Conservation (phyloP, 257 asterid genomes). For the Anisodus tanguticus region DNA sequence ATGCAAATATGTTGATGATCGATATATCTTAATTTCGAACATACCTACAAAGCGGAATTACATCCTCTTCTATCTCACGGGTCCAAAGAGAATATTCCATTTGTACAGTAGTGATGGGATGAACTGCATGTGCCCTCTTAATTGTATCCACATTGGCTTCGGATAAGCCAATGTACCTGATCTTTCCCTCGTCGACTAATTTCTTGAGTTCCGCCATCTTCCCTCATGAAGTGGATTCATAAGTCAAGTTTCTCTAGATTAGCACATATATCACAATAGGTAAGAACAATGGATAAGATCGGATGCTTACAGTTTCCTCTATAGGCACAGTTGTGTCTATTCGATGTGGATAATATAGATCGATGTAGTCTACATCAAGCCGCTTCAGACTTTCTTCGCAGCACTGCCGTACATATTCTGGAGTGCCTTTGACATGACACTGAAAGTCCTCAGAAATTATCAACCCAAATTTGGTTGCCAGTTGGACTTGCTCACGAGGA, state of each 20-base stretch:
- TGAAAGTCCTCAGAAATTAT: neutral
- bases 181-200: slow-evolving; percentile 61
- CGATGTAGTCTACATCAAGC: slow-evolving; percentile 58
- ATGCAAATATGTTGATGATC: neutral
- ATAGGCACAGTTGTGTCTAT: slow-evolving; percentile 55
- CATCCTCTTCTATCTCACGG: slow-evolving; percentile 56
- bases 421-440: slow-evolving; percentile 33
- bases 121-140: slow-evolving; percentile 63
- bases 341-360: slow-evolving; percentile 60
- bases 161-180: slow-evolving; percentile 59
- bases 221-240: neutral
- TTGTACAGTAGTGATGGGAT: slow-evolving; percentile 59
- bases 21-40: neutral
- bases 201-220: slow-evolving; percentile 60
- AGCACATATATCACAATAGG: neutral
- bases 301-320: slow-evolving; percentile 54
- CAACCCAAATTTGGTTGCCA: slow-evolving; percentile 51
- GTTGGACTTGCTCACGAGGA: slow-evolving; percentile 44
- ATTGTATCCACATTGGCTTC: slow-evolving; percentile 60
- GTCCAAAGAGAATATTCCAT: slow-evolving; percentile 68
- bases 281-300: slow-evolving; percentile 15
- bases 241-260: neutral
- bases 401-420: slow-evolving; percentile 52
- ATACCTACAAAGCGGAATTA: slow-evolving; percentile 62
- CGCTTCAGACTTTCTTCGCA: slow-evolving; percentile 59